These are phyloP conservation scores for Euphorbia celastroides DNA, from an alignment of 441 rosid species.

Conservation along the genomic window DNA sequence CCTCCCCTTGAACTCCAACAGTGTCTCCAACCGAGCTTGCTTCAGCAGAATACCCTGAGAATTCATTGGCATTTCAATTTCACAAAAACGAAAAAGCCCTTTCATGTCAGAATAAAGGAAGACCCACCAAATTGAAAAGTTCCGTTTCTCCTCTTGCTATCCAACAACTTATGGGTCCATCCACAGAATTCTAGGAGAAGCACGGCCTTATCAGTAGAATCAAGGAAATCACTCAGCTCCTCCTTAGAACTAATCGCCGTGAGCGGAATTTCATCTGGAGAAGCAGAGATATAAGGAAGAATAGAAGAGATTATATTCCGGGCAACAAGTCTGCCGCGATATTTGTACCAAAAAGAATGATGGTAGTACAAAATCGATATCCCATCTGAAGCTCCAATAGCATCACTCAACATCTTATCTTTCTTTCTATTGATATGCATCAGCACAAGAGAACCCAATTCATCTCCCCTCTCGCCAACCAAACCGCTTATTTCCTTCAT, in stretches of 20 bases:
- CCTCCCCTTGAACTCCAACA: conserved; percentile 29
- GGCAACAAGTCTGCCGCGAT: conserved; percentile 65
- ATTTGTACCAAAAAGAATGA: conserved; percentile 59
- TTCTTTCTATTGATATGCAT: conserved; percentile 51
- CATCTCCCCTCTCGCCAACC: conserved; percentile 30
- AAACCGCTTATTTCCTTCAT: conserved; percentile 49
- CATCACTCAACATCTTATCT: conserved; percentile 62
- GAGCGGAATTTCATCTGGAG: conserved; percentile 54
- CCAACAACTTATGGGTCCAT: too few species aligned
- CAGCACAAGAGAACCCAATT: conserved; percentile 45
- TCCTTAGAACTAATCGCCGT: conserved; percentile 33
- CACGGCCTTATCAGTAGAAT: conserved; percentile 71
- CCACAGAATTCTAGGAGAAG: conserved; percentile 30
- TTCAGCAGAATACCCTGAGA: conserved; percentile 30
- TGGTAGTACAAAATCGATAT: conserved; percentile 51
- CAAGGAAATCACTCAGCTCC: conserved; percentile 52
- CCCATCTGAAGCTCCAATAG: conserved; percentile 49
- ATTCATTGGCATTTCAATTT: neutral
- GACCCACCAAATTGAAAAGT: conserved; percentile 29
- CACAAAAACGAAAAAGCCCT: neutral
- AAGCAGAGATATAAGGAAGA: conserved; percentile 37
- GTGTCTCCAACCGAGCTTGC: conserved; percentile 26
- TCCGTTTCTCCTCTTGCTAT: conserved; percentile 29
- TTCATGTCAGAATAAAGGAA: neutral
- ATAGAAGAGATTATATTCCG: conserved; percentile 47